Base-by-base conservation (phyloP, 805 yeast species). In the Suhomyces canberraensis region DNA sequence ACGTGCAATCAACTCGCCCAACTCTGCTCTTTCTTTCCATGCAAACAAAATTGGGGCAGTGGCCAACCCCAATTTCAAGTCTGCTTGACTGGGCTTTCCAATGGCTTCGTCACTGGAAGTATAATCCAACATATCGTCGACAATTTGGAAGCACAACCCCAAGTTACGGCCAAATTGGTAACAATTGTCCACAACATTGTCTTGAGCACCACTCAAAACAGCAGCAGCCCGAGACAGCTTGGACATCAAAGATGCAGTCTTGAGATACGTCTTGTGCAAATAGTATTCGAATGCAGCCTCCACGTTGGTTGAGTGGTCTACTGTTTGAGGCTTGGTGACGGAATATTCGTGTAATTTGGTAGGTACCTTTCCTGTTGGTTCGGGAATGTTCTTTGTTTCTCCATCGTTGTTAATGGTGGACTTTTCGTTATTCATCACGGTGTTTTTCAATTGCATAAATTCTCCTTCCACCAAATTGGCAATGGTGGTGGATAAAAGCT, bases 401-500 rank as follows among this genome's bases (percentile, higher is more conserved):
- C 73, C 72, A 37, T 66, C 75, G 44, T 76, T 86, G 40, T 71
- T 66, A 15, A 70, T 60, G 30, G 61, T 57, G 21, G 67, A 55
- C n/a, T n/a, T n/a, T 41, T 70, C 75, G 31, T 47, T 47, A 41
- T 51, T 61, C 28, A 84, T 66, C 6, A 90, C 93, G 0, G 96
- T 88, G 63, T 93, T 93, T 51, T 91, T 90, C 69, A 93, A 76
- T 66, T 93, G 98, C 98, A 93, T 93, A 59, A 93, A 91, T 65
- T 93, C 98, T 34, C 98, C 98, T 65, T 93, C 98, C 1, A 93
- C 98, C 42, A 93, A 72, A 58, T 93, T 93, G 9, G 98, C 98
- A 56, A 93, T 93, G 21, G 96, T 84, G 11, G 96, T 91, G 3
- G 97, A 89, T 68, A 93, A 78, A 43, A 93, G 72, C 66, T 93